A percentile compares a stretch with the other conserved stretches of the same genome.
Evolutionary conservation across 495 filamentous ascomycete species (phyloP).

Genomic region (Tuber melanosporum): DNA sequence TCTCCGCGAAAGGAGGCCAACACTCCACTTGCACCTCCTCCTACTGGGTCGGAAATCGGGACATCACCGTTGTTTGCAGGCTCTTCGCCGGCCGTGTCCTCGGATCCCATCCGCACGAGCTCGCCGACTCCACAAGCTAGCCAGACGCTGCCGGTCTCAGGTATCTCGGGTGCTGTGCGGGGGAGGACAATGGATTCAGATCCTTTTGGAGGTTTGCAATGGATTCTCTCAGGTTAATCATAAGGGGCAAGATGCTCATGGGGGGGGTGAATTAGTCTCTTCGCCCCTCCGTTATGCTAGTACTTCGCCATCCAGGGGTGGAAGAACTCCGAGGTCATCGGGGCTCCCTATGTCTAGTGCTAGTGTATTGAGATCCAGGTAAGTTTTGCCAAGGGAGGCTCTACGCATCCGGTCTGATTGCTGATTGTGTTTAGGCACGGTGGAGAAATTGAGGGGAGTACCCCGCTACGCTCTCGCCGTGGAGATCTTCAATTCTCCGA

Average conservation of each 20-base stretch:
- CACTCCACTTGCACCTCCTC: slow-evolving; percentile 27
- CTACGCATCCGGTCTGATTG: neutral
- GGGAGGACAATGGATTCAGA: slow-evolving; percentile 28
- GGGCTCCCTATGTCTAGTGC: slow-evolving; percentile 37
- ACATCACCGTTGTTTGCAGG: slow-evolving; percentile 32
- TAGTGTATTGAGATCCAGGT: slow-evolving; percentile 21
- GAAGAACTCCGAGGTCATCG: slow-evolving; percentile 23
- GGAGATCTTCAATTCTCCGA: slow-evolving; percentile 41
- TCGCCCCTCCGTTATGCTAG: slow-evolving; percentile 42
- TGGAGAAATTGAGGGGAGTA: slow-evolving; percentile 19
- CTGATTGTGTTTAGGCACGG: neutral
- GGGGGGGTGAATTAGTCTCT: slow-evolving; percentile 25
- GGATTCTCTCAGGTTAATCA: neutral
- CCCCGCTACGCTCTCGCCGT: slow-evolving; percentile 36
- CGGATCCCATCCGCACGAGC: slow-evolving; percentile 30
- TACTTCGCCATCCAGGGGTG: slow-evolving; percentile 33
- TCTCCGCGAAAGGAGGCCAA: slow-evolving; percentile 4
- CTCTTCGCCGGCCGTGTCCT: slow-evolving; percentile 36
- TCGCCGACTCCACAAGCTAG: slow-evolving; percentile 20
- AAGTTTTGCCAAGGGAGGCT: neutral
- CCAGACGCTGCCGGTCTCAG: slow-evolving; percentile 18
- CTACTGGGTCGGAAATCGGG: slow-evolving; percentile 10
- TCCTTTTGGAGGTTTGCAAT: slow-evolving; percentile 22
- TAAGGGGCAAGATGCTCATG: neutral
- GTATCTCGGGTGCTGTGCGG: slow-evolving; percentile 24